Percentiles rank a stretch among this genome's conserved stretches.
These are phyloP conservation scores for Brettanomyces bruxellensis DNA, from an alignment of 805 yeast species.

Conservation along the genomic window DNA sequence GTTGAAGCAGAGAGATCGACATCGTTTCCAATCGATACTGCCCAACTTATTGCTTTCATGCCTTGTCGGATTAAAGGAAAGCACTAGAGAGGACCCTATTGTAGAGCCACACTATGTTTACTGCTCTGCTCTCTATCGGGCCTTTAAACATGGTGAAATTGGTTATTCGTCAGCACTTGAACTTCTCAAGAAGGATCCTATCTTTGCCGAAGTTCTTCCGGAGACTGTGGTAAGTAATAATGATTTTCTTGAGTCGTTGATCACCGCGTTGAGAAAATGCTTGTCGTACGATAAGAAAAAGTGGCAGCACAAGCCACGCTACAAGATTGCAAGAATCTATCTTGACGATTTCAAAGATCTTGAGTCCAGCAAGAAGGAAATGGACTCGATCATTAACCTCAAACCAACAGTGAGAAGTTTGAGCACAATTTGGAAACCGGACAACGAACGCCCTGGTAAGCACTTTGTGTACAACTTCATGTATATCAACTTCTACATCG, in stretches of 20 bases:
- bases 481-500: conserved; percentile 58
- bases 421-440: conserved; percentile 90
- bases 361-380: conserved; percentile 50
- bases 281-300: conserved; percentile 61
- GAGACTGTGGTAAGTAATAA: conserved; percentile 13
- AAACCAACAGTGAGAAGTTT: conserved; percentile 63
- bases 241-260: conserved; percentile 30
- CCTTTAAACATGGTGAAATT: conserved; percentile 30
- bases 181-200: conserved; percentile 30
- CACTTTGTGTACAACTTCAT: conserved; percentile 73
- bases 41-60: conserved; percentile 38
- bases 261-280: conserved; percentile 39
- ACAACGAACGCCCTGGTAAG: conserved; percentile 83
- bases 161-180: conserved; percentile 28
- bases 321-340: conserved; percentile 55
- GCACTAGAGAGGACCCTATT: conserved; percentile 41
- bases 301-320: conserved; percentile 88
- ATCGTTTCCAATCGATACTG: conserved; percentile 23
- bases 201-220: conserved; percentile 12
- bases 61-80: conserved; percentile 27
- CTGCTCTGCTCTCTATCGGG: conserved; percentile 51
- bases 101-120: conserved; percentile 74
- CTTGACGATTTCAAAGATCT: conserved; percentile 45
- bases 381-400: conserved; percentile 53
- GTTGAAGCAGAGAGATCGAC: conserved; percentile 33